These are phyloP conservation scores for Erodium maritimum DNA, from an alignment of 345 rosid species.

Conservation along the genomic window DNA sequence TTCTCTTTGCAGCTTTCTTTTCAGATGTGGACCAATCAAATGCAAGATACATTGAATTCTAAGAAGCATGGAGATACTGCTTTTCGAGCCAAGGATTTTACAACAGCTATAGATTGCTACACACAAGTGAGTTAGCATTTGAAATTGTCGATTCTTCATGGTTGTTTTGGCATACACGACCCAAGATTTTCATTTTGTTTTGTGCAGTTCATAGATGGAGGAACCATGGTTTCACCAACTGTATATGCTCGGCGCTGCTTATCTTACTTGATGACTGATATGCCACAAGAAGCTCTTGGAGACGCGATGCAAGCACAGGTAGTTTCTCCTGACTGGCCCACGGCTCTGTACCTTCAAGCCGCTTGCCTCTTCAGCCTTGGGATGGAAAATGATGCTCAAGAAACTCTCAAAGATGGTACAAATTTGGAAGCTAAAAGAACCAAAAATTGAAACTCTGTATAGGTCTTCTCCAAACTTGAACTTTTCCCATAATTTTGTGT, in stretches of 20 bases:
- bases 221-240: slow-evolving; percentile 30
- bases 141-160: not conserved
- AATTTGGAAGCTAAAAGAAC: slow-evolving; percentile 7
- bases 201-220: slow-evolving; percentile 33
- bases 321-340: slow-evolving; percentile 34
- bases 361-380: slow-evolving; percentile 33
- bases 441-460: slow-evolving; percentile 1
- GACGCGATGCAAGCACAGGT: slow-evolving; percentile 43
- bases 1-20: slow-evolving; percentile 17
- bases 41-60: slow-evolving; percentile 26
- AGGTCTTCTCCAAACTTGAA: not conserved
- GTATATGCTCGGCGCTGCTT: slow-evolving; percentile 34
- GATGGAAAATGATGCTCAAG: slow-evolving; percentile 19
- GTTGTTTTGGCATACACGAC: too few relatives aligned
- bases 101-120: slow-evolving; percentile 24
- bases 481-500: not conserved
- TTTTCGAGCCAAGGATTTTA: slow-evolving; percentile 29
- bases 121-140: slow-evolving; percentile 16
- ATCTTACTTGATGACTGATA: slow-evolving; percentile 26
- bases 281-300: slow-evolving; percentile 34
- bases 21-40: slow-evolving; percentile 30
- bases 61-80: slow-evolving; percentile 32
- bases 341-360: slow-evolving; percentile 36
- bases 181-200: not conserved
- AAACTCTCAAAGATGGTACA: slow-evolving; percentile 17